These are phyloP conservation scores for Tuber melanosporum DNA, from an alignment of 495 filamentous ascomycete species.

Conservation along the genomic window DNA sequence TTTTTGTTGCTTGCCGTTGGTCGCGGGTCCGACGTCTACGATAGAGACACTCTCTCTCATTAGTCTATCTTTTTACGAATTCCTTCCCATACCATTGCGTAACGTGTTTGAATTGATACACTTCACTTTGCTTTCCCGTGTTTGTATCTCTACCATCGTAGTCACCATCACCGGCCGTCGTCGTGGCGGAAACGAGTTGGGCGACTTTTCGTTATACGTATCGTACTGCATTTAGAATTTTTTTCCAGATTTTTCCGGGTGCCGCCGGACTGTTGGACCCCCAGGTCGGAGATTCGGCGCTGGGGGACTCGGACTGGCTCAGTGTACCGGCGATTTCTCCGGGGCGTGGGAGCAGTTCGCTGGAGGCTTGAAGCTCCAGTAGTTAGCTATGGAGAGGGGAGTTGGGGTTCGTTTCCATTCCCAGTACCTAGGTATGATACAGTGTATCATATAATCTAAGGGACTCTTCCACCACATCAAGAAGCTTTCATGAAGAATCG, in stretches of 20 bases:
- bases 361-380: too few species aligned
- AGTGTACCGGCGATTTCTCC: background rate
- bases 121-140: background rate
- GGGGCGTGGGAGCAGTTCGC: background rate
- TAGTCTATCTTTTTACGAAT: too few species aligned
- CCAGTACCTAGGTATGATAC: too few species aligned
- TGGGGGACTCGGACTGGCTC: background rate
- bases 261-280: background rate
- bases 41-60: too few species aligned
- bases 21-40: too few species aligned
- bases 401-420: background rate
- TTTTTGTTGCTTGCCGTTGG: too few species aligned
- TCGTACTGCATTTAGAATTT: too few species aligned
- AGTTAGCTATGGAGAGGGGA: background rate
- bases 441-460: background rate
- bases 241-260: background rate
- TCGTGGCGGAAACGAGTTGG: background rate
- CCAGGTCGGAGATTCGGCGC: background rate
- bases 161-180: background rate
- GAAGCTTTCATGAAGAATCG: background rate
- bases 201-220: background rate
- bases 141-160: background rate
- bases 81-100: background rate
- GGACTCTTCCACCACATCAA: background rate
- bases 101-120: background rate